Percentiles rank a stretch among this genome's conserved stretches.
phyloP scores from a whole-genome alignment of 2,329 filamentous ascomycete genomes.

The Diaporthe ilicicola region DNA sequence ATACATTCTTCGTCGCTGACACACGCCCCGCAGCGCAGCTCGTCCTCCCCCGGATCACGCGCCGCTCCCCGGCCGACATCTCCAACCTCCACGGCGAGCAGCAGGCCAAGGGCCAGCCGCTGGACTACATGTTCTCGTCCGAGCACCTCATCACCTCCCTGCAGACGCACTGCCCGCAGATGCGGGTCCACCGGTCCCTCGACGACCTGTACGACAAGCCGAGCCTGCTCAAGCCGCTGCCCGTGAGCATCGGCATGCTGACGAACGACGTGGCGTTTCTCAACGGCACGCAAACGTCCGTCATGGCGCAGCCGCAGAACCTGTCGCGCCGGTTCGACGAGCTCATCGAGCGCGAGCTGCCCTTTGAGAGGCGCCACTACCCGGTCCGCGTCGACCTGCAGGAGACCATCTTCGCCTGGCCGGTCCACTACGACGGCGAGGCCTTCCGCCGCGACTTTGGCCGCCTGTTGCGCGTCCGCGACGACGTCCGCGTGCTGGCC shows the following conservation, averaged over 20 bases:
- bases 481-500: constrained; percentile 45
- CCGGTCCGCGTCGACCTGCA: constrained; percentile 46
- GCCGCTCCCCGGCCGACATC: constrained; percentile 44
- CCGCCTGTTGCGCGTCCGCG: constrained; percentile 47
- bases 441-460: constrained; percentile 47
- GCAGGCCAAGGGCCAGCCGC: constrained; percentile 39
- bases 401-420: constrained; percentile 42
- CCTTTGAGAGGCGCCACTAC: constrained; percentile 40
- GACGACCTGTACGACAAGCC: constrained; percentile 46
- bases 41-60: constrained; percentile 47
- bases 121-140: constrained; percentile 47
- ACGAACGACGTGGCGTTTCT: constrained; percentile 34
- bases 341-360: constrained; percentile 40
- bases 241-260: constrained; percentile 38
- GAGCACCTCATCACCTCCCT: constrained; percentile 43
- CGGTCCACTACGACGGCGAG: constrained; percentile 39
- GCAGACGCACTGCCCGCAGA: constrained; percentile 45
- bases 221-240: constrained; percentile 37
- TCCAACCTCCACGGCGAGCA: constrained; percentile 37
- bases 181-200: constrained; percentile 45
- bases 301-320: constrained; percentile 38
- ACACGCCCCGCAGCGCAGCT: constrained; percentile 43
- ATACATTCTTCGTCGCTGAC: not conserved
- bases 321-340: constrained; percentile 38
- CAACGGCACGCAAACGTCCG: constrained; percentile 31